Conservation (phyloP, 164 flowering plant species). For the Euptelea pleiosperma region DNA sequence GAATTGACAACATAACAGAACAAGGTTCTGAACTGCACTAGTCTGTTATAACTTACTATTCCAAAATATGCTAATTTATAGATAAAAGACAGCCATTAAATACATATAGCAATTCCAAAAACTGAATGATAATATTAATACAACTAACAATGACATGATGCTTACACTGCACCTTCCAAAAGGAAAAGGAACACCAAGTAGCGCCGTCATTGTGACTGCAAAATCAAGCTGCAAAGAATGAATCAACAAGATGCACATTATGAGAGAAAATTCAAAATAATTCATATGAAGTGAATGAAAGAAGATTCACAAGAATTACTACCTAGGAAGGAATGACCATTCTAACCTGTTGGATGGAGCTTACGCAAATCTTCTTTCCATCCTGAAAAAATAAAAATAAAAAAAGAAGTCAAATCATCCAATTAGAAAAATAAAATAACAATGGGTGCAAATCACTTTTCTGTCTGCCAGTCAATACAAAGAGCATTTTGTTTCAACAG, state of each 20-base stretch:
- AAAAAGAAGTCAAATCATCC: background rate
- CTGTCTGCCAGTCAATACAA: background rate
- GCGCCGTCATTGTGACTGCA: slow-evolving; percentile 80
- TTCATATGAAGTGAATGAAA: slow-evolving; percentile 1
- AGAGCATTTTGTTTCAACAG: background rate
- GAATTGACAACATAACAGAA: too few relatives aligned
- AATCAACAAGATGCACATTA: background rate
- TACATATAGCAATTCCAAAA: background rate
- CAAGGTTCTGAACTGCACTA: too few relatives aligned
- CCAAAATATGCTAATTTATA: background rate
- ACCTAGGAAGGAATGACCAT: background rate
- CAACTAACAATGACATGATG: slow-evolving; percentile 22
- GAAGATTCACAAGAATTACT: background rate
- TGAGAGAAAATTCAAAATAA: background rate
- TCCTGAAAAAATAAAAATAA: slow-evolving; percentile 44
- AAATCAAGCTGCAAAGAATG: slow-evolving; percentile 83
- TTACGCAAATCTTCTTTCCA: slow-evolving; percentile 47
- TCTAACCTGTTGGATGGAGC: slow-evolving; percentile 81
- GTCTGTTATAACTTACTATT: too few relatives aligned
- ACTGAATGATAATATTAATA: background rate
- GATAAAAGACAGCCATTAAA: background rate
- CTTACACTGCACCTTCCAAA: slow-evolving; percentile 95
- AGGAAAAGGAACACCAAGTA: slow-evolving; percentile 94
- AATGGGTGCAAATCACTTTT: background rate
- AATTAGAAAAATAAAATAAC: background rate